Evolutionary conservation across 2,329 filamentous ascomycete species (phyloP), one percentile per base, ranked within the genome.

Genomic region (Aspergillus arachidicola): DNA sequence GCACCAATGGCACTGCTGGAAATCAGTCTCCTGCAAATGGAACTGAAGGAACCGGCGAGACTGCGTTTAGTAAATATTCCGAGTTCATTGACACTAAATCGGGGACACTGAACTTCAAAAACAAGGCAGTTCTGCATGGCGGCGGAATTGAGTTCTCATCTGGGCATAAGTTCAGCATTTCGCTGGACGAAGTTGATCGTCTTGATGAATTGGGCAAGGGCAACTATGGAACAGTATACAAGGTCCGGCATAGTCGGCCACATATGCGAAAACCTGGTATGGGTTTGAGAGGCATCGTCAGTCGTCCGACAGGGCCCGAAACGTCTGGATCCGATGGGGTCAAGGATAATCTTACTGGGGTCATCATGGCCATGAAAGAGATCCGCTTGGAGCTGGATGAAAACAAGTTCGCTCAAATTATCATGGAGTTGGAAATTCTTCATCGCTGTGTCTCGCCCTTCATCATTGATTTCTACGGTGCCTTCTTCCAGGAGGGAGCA

Each of bases 341-440:
- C 1, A 63, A 71, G 21, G 74, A 75, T 60, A 71, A 72, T 34
- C 68, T 78, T 12, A 76, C 81, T 0, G 93, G 94, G 21, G 87
- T 91, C 57, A 84, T 97, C 64, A 98, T 99, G 95, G 95, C 95
- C 16, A 99, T 99, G 95, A 99, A 99, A 78, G 95, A 99, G 79
- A 96, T 99, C 71, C 88, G 95, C 23, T 83, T 99, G 11, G 95
- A 99, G 78, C 84, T 99, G 59, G 95, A 99, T 73, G 95, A 99
- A 77, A 91, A 93, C 66, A 99, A 99, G 78, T 97, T 99, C 75
- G 90, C 92, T 7, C 94, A 94, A 43, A 99, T 99, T 73, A 91
- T 98, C 71, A 99, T 98, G 87, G 95, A 99, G 79, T 84, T 99
- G 55, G 93, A 99, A 72, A 94, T 99, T 66, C 83, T 99, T 2